phyloP scores from a whole-genome alignment of 495 filamentous ascomycete genomes.

The Trichodelitschia bisporula region DNA sequence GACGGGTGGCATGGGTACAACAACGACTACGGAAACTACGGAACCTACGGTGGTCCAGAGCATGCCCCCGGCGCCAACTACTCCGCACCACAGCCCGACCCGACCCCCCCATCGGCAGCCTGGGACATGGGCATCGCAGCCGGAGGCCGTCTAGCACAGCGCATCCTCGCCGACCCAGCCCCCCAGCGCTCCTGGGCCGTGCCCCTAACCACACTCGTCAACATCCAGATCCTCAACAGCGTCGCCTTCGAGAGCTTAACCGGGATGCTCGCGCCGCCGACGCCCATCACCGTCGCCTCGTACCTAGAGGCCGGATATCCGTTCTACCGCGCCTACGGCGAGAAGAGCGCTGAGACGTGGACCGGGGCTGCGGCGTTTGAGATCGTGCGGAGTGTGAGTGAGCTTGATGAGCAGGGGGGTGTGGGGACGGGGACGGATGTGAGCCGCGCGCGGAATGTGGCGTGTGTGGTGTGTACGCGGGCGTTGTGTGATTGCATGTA shows the following conservation, averaged over 20 bases:
- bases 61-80: background rate
- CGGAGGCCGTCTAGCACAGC: constrained; percentile 17
- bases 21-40: background rate
- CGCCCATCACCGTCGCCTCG: constrained; percentile 14
- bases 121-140: constrained; percentile 13
- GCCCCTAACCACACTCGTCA: constrained; percentile 12
- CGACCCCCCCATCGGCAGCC: constrained; percentile 1
- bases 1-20: no score
- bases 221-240: constrained; percentile 20
- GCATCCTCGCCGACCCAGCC: constrained; percentile 9
- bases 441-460: no score
- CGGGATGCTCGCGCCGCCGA: constrained; percentile 10
- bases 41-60: background rate
- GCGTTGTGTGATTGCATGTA: no score
- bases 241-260: constrained; percentile 15
- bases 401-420: no score
- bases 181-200: constrained; percentile 13
- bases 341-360: no score
- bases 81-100: constrained; percentile 1
- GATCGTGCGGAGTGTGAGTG: no score
- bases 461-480: no score
- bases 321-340: constrained; percentile 1
- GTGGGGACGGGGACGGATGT: no score
- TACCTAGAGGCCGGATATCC: constrained; percentile 10
- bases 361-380: no score